Base-by-base conservation (phyloP, 129 eudicot genomes). In the Dittrichia graveolens region DNA sequence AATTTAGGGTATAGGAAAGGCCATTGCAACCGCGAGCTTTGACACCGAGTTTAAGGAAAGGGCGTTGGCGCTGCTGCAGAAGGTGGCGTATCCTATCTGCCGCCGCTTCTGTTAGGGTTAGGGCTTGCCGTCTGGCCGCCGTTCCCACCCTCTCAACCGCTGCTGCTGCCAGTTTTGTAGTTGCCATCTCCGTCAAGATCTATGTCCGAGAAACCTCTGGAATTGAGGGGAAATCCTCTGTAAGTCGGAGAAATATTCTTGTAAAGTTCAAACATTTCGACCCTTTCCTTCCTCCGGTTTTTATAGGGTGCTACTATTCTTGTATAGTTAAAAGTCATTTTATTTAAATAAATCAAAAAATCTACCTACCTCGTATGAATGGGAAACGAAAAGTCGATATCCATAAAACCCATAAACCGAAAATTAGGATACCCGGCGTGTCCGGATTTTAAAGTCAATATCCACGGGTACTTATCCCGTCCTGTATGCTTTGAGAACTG, bases 21-120 rank as follows among this genome's bases (percentile, higher is more conserved):
- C 98, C 98, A 48, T 94, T 94, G 78, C 98, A 94, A 16, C 98
- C 98, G 69, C 98, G 98, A 87, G 98, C 88, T 83, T 94, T 94
- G 78, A 94, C 98, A 58, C 98, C 98, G 67, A 94, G 95, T 76
- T 85, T 88, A 67, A 94, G 98, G 58, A 75, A 94, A 49, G 89
- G 81, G 40, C 98, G 95, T 55, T 87, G 95, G 13, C 98, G 95
- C 53, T 82, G 92, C 49, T 88, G 83, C 0, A 94, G 76, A 13
- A 94, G 96, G 39, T 89, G 86, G 61, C 92, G 89, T 77, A 94
- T 81, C 73, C 98, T 81, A 11, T 61, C 78, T 1, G 98, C 98
- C 3, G 98, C 96, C 15, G 93, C 81, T 65, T 90, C 98, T 7
- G 96, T 84, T 19, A 94, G 61, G 2, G 80, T 75, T 11, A 94